phyloP scores from a whole-genome alignment of 2,329 filamentous ascomycete species.

The Didymella arachidicola region DNA sequence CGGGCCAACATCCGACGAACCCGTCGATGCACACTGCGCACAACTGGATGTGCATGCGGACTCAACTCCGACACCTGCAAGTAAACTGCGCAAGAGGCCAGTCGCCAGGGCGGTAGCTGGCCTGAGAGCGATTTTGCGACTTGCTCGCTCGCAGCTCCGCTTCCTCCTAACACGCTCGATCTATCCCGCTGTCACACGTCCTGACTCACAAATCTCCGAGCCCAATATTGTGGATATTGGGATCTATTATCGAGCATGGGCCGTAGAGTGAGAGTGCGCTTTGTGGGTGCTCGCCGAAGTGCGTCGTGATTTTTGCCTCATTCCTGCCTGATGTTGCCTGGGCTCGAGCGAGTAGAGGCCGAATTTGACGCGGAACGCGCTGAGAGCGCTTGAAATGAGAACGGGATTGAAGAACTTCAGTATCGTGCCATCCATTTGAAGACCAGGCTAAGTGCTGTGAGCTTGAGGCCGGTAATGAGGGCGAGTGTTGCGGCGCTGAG shows the following conservation, averaged over 20 bases:
- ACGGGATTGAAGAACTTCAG: conserved; percentile 8
- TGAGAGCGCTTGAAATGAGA: neutral
- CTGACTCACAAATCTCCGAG: conserved; percentile 16
- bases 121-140: neutral
- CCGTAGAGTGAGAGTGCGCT: neutral
- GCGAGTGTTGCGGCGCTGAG: conserved; percentile 26
- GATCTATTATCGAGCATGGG: conserved; percentile 1
- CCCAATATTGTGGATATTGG: conserved; percentile 14
- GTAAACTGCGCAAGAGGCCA: neutral
- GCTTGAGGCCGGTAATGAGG: conserved; percentile 41
- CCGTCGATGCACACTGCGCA: neutral
- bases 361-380: neutral
- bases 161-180: neutral
- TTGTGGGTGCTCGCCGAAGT: neutral
- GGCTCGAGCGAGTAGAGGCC: neutral
- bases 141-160: neutral
- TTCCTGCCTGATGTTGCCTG: neutral
- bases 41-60: conserved; percentile 1
- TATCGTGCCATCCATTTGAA: conserved; percentile 40
- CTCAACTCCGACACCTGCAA: conserved; percentile 9
- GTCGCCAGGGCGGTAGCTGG: neutral
- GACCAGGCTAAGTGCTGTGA: conserved; percentile 40
- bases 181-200: conserved; percentile 8
- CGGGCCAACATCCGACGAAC: neutral
- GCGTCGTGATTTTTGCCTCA: conserved; percentile 2